Conservation (phyloP, 345 rosid genomes). For the Moringa oleifera region DNA sequence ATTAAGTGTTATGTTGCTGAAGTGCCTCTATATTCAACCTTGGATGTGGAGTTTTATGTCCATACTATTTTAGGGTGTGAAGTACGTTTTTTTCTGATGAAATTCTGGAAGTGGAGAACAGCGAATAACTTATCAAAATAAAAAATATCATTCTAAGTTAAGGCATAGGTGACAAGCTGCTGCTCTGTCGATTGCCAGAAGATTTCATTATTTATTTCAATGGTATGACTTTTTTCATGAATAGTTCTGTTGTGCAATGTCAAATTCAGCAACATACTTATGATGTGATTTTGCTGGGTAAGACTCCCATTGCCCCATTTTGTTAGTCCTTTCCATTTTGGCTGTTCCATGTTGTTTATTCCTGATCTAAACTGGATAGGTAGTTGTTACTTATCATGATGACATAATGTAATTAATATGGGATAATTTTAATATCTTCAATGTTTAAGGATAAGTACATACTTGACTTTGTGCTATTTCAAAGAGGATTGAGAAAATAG, state of each 20-base stretch:
- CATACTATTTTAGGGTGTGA: background rate
- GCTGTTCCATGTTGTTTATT: conserved; percentile 2
- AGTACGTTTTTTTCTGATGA: background rate
- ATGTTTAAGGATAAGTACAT: too few species aligned
- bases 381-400: too few species aligned
- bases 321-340: background rate
- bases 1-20: background rate
- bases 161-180: background rate
- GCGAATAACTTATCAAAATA: background rate
- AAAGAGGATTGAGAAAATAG: background rate
- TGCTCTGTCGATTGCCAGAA: too few species aligned
- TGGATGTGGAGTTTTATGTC: background rate
- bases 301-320: background rate
- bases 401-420: too few species aligned
- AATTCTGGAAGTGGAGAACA: background rate
- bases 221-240: conserved; percentile 6
- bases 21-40: conserved; percentile 10
- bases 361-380: background rate
- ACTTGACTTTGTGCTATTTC: too few species aligned
- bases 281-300: conserved; percentile 5
- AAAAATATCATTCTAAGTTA: background rate
- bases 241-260: conserved; percentile 6
- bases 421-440: too few species aligned
- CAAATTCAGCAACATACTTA: background rate
- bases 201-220: background rate